Evolutionary conservation across 768 basidiomycete genomes (phyloP).

Genomic region (Pleurotus tuber-regium): DNA sequence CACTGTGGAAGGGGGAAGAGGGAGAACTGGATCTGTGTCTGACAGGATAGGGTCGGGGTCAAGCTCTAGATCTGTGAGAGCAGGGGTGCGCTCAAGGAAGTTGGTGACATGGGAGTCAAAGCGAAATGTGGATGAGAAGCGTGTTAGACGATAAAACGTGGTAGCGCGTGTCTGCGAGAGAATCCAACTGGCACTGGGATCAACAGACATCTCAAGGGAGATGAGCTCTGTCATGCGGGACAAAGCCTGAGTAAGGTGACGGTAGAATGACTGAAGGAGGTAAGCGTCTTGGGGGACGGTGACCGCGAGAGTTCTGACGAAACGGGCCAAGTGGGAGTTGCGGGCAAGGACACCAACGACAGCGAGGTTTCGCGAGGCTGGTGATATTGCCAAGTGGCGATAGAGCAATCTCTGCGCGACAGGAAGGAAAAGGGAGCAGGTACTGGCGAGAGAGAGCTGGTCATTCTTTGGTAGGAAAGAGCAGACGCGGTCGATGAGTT

Average conservation of each 20-base stretch:
- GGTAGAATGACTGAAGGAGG: slow-evolving; percentile 47
- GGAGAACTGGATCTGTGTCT: slow-evolving; percentile 28
- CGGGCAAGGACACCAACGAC: slow-evolving; percentile 56
- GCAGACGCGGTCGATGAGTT: slow-evolving; percentile 58
- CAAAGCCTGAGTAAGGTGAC: slow-evolving; percentile 49
- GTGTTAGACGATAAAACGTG: slow-evolving; percentile 46
- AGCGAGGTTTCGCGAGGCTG: slow-evolving; percentile 40
- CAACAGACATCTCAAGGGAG: slow-evolving; percentile 54
- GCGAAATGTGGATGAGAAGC: slow-evolving; percentile 59
- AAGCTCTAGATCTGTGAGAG: slow-evolving; percentile 58
- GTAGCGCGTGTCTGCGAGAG: slow-evolving; percentile 30
- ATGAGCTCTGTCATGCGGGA: slow-evolving; percentile 58
- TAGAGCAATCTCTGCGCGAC: slow-evolving; percentile 65
- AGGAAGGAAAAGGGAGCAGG: slow-evolving; percentile 37
- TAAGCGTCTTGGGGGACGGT: slow-evolving; percentile 39
- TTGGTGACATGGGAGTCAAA: slow-evolving; percentile 55
- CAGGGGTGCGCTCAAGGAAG: slow-evolving; percentile 57
- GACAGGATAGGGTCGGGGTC: slow-evolving; percentile 29
- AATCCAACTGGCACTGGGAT: slow-evolving; percentile 53
- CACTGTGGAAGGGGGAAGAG: slow-evolving; percentile 35
- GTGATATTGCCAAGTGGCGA: slow-evolving; percentile 48
- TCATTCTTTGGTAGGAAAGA: slow-evolving; percentile 25
- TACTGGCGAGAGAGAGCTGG: slow-evolving; percentile 49
- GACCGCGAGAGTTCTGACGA: slow-evolving; percentile 63
- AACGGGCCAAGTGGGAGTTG: slow-evolving; percentile 53